A percentile compares a stretch with the other conserved stretches of the same genome.
Conservation (phyloP, 805 yeast species). For the Debaryomyces tyrocola region DNA sequence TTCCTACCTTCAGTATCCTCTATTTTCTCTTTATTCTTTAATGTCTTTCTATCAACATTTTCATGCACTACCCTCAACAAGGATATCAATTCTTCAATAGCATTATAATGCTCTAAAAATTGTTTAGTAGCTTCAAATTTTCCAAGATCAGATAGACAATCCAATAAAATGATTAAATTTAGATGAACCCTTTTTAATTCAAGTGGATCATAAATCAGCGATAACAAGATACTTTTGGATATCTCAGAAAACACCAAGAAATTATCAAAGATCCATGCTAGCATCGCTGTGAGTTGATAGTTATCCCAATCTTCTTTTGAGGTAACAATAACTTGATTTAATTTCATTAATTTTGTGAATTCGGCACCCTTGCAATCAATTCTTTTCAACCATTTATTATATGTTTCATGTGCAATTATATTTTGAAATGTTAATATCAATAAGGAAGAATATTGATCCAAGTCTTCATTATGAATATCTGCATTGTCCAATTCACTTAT, state of each 20-base stretch:
- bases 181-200: constrained; percentile 13
- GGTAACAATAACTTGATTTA: constrained; percentile 36
- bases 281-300: constrained; percentile 33
- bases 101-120: constrained; percentile 41
- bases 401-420: constrained; percentile 30
- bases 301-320: constrained; percentile 43
- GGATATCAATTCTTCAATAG: constrained; percentile 31
- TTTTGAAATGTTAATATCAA: constrained; percentile 20
- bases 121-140: constrained; percentile 41
- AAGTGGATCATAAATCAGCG: constrained; percentile 8
- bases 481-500: constrained; percentile 10
- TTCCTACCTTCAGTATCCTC: constrained; percentile 8
- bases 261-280: constrained; percentile 42
- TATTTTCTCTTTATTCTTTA: constrained; percentile 18
- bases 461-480: constrained; percentile 7
- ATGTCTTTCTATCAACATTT: constrained; percentile 33
- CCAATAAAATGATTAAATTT: constrained; percentile 28
- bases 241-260: constrained; percentile 16
- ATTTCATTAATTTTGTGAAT: constrained; percentile 17
- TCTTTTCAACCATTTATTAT: constrained; percentile 20
- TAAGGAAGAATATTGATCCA: constrained; percentile 13
- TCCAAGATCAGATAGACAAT: constrained; percentile 42
- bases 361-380: neutral
- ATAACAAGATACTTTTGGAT: constrained; percentile 15
- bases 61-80: constrained; percentile 43